These are phyloP conservation scores for Pseudopediastrum boryanum DNA, from an alignment of 139 green algal species.

Conservation along the genomic window DNA sequence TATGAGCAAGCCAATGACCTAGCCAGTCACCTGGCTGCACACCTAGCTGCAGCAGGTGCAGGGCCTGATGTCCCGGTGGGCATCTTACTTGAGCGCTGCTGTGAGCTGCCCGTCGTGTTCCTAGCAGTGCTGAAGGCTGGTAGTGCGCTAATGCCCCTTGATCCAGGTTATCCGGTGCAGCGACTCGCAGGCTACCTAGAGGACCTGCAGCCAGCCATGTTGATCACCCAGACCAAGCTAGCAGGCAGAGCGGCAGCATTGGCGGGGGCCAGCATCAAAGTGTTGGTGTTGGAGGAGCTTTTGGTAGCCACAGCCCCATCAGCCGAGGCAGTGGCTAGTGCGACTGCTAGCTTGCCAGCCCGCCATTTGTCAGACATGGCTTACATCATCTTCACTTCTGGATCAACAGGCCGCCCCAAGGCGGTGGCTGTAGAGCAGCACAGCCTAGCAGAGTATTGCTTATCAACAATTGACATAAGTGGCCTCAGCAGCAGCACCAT, in stretches of 20 bases:
- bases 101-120: too few species aligned
- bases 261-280: not conserved
- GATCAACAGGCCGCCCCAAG: constrained; percentile 68
- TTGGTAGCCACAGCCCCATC: not conserved
- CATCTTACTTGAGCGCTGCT: too few species aligned
- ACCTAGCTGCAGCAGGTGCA: too few species aligned
- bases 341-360: not conserved
- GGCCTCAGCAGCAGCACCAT: not conserved
- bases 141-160: too few species aligned
- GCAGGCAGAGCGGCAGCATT: too few species aligned
- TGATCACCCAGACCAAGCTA: not conserved
- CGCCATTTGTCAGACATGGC: constrained; percentile 29
- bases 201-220: constrained; percentile 37
- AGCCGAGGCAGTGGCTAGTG: not conserved
- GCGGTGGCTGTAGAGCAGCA: constrained; percentile 52
- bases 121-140: too few species aligned
- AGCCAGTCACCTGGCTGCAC: too few species aligned
- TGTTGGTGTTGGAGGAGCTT: constrained; percentile 1
- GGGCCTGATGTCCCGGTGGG: too few species aligned
- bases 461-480: too few species aligned
- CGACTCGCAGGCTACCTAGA: constrained; percentile 52
- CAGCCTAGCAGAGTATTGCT: constrained; percentile 35
- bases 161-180: constrained; percentile 56
- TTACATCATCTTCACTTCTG: constrained; percentile 75
- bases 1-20: too few species aligned